Evolutionary conservation across 495 filamentous ascomycete genomes (phyloP).

Genomic region (Xylaria cubensis): DNA sequence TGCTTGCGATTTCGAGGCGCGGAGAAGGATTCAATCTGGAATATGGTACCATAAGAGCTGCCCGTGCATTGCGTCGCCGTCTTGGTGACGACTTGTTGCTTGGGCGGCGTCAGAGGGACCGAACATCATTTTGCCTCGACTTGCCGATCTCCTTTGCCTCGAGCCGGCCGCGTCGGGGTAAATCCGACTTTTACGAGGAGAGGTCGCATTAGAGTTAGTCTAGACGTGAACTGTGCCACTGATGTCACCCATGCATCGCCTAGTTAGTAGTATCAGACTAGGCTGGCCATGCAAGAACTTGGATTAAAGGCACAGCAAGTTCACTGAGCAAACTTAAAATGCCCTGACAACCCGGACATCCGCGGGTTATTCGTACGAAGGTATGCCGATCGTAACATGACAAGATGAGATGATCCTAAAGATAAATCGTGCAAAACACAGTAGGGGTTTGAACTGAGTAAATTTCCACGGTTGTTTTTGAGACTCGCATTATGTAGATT

Average conservation of each 20-base stretch:
- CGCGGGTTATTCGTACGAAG: too few species aligned
- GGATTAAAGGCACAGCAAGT: background rate
- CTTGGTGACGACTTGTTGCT: conserved; percentile 62
- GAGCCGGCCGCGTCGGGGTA: background rate
- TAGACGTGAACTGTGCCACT: background rate
- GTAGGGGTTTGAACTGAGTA: background rate
- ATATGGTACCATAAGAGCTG: conserved; percentile 89
- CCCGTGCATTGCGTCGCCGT: conserved; percentile 66
- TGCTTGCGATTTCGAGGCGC: conserved; percentile 81
- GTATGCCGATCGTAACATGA: background rate
- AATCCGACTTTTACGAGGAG: background rate
- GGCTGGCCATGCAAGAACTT: background rate
- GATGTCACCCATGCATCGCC: background rate
- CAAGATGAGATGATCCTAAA: background rate
- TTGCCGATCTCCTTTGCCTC: background rate
- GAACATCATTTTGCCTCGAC: conserved; percentile 57
- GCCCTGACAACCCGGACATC: background rate
- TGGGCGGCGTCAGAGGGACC: conserved; percentile 91
- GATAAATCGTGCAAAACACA: background rate
- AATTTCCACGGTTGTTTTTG: background rate
- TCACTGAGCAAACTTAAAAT: background rate
- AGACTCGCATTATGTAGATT: background rate
- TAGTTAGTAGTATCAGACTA: background rate
- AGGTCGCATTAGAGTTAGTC: background rate
- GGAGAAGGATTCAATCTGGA: conserved; percentile 68